phyloP scores from a whole-genome alignment of 1,139 yeast genomes.

The Dujonia santamariae region DNA sequence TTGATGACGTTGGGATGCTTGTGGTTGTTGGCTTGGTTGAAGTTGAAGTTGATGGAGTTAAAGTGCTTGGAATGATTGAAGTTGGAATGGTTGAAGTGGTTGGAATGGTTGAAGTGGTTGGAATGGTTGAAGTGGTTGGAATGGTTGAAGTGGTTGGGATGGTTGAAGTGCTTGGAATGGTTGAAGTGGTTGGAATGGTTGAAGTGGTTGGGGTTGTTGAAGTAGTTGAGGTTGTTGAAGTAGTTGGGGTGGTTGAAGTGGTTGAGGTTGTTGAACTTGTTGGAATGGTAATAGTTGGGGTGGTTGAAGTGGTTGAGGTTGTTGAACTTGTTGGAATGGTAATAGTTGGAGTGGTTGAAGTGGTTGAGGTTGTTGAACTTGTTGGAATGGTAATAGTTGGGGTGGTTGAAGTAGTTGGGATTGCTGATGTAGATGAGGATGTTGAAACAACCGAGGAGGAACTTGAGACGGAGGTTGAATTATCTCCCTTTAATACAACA shows the following conservation, averaged over 20 bases:
- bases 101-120: neutral
- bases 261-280: neutral
- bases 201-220: neutral
- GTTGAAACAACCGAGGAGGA: neutral
- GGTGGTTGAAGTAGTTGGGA: neutral
- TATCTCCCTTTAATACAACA: neutral
- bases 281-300: neutral
- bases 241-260: neutral
- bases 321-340: too few relatives aligned
- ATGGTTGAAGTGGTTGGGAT: neutral
- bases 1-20: neutral
- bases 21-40: neutral
- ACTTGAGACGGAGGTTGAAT: neutral
- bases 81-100: too few relatives aligned
- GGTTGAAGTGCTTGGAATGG: neutral
- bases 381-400: too few relatives aligned
- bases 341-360: too few relatives aligned
- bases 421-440: neutral
- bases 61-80: too few relatives aligned
- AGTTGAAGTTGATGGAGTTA: neutral
- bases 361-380: too few relatives aligned
- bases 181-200: neutral
- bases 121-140: neutral
- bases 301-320: too few relatives aligned
- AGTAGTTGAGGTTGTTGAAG: neutral